Conservation (phyloP, 176 grass and related monocot genomes). For the Bonia amplexicaulis region DNA sequence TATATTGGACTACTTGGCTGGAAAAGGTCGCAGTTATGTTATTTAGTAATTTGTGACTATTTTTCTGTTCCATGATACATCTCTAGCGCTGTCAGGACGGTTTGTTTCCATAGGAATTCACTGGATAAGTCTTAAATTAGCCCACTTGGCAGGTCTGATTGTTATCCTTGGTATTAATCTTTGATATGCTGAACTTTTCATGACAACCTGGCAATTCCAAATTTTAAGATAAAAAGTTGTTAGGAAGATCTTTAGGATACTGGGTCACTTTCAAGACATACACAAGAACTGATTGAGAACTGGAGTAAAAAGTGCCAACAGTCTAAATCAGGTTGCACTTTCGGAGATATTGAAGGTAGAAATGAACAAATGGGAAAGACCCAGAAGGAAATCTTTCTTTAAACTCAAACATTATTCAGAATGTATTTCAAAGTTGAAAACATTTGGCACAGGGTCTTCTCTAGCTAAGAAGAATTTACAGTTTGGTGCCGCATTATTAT, state of each 20-base stretch:
- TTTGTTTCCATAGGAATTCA: neutral
- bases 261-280: neutral
- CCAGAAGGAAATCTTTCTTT: neutral
- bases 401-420: neutral
- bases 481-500: neutral
- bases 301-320: neutral
- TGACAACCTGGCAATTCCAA: slow-evolving; percentile 24
- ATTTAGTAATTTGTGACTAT: neutral
- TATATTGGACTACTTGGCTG: neutral
- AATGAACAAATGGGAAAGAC: neutral
- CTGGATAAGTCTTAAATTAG: slow-evolving; percentile 5
- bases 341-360: neutral
- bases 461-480: neutral
- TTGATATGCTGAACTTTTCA: slow-evolving; percentile 13
- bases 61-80: slow-evolving; percentile 16
- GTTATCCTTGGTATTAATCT: slow-evolving; percentile 2
- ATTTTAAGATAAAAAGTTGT: neutral
- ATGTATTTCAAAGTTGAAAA: neutral
- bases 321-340: neutral
- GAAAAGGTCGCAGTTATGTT: slow-evolving; percentile 17
- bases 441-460: neutral
- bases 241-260: slow-evolving; percentile 4
- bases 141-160: slow-evolving; percentile 22
- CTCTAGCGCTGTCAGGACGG: neutral
- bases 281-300: neutral